Evolutionary conservation across 129 eudicot genomes (phyloP).

Genomic region (Flaveria linearis): DNA sequence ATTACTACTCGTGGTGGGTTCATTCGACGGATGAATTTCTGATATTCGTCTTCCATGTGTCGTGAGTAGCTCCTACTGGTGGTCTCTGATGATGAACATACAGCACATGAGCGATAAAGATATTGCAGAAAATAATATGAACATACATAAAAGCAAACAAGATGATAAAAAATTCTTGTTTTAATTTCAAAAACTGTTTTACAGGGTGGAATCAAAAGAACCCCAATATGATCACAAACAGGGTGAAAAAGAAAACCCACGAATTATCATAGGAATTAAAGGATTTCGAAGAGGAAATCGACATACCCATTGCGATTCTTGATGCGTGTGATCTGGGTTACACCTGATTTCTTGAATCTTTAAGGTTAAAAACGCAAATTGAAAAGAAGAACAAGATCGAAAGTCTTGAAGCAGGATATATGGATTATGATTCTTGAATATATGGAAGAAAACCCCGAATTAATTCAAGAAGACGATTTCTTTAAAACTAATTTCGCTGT

Average conservation of each 20-base stretch:
- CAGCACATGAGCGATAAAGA: neutral
- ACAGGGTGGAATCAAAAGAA: too few species aligned
- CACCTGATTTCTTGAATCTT: slow-evolving; percentile 33
- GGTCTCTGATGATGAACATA: slow-evolving; percentile 46
- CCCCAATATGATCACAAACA: too few species aligned
- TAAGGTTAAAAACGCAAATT: slow-evolving; percentile 11
- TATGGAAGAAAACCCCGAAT: neutral
- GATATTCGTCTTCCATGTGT: slow-evolving; percentile 87
- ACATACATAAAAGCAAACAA: neutral
- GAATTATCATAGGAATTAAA: neutral
- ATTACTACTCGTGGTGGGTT: slow-evolving; percentile 95
- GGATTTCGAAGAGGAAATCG: slow-evolving; percentile 8
- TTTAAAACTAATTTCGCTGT: neutral
- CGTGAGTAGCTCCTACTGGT: slow-evolving; percentile 62
- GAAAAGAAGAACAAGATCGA: too few species aligned
- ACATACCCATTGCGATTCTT: slow-evolving; percentile 66
- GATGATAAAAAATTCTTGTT: slow-evolving; percentile 3
- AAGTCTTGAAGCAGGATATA: too few species aligned
- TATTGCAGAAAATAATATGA: too few species aligned
- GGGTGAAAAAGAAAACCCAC: neutral
- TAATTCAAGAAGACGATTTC: neutral
- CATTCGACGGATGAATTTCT: slow-evolving; percentile 90
- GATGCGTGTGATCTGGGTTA: slow-evolving; percentile 47
- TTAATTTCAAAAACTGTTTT: neutral
- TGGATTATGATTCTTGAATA: neutral